phyloP scores from a whole-genome alignment of 1,139 yeast species.

The Yamadazyma pseudoaaseri region DNA sequence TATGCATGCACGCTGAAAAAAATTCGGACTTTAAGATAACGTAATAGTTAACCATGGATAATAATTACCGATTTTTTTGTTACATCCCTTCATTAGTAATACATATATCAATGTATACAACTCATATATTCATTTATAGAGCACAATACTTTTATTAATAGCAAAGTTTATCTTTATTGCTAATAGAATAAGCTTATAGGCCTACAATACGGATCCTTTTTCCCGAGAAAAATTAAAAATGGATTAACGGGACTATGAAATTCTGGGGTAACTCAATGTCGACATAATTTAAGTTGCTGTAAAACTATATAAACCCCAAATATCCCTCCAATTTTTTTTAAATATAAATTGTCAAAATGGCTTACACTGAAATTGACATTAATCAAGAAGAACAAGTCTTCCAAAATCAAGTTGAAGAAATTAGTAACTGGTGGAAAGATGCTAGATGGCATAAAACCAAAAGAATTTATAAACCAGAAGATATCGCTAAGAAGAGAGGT shows the following conservation, averaged over 20 bases:
- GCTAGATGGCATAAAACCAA: slow-evolving; percentile 90
- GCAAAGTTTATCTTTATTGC: no score
- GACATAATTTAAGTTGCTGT: slow-evolving; percentile 2
- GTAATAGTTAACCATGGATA: background rate
- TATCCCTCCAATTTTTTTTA: slow-evolving; percentile 1
- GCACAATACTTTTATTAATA: no score
- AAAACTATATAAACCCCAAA: slow-evolving; percentile 9
- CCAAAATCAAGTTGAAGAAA: slow-evolving; percentile 68
- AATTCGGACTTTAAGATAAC: background rate
- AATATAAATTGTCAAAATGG: slow-evolving; percentile 23
- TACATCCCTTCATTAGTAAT: no score
- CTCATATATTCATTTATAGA: no score
- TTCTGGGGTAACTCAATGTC: slow-evolving; percentile 9
- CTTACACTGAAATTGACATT: slow-evolving; percentile 54
- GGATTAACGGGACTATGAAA: slow-evolving; percentile 1
- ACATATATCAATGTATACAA: no score
- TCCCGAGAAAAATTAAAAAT: slow-evolving; percentile 1
- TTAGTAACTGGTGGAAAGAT: slow-evolving; percentile 86
- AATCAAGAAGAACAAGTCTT: slow-evolving; percentile 63
- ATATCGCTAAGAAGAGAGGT: slow-evolving; percentile 88
- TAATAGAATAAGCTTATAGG: no score
- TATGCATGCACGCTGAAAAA: slow-evolving; percentile 1
- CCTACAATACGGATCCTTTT: no score
- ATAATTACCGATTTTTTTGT: no score
- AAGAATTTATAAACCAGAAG: slow-evolving; percentile 86